These are phyloP conservation scores for Venturia carpophila DNA, from an alignment of 2,329 filamentous ascomycete genomes.

Conservation along the genomic window DNA sequence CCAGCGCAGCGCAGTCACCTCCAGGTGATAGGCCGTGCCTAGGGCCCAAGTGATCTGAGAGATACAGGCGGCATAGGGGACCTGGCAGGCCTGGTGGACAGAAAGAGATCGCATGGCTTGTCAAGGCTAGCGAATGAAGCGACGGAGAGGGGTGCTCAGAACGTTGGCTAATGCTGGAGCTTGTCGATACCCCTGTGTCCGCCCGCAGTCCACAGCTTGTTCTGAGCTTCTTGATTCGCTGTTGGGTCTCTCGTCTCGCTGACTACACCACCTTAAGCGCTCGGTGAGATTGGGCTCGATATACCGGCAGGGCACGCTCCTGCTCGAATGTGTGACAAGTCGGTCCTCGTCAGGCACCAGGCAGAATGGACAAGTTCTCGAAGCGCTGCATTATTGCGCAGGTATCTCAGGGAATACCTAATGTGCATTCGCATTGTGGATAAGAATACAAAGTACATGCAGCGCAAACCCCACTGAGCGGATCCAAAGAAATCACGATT, in stretches of 20 bases:
- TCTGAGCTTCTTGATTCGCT: background rate
- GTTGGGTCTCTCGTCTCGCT: background rate
- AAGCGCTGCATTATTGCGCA: background rate
- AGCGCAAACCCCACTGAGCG: no score
- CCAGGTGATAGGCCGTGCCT: constrained; percentile 3
- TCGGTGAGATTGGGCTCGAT: background rate
- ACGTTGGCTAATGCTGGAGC: constrained; percentile 3
- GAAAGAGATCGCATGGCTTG: constrained; percentile 7
- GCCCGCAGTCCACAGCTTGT: background rate
- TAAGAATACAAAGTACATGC: no score
- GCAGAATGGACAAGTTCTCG: background rate
- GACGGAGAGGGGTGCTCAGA: background rate
- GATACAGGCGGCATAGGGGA: background rate
- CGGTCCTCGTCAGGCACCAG: background rate
- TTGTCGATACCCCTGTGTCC: background rate
- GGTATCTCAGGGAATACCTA: background rate
- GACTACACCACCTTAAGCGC: constrained; percentile 2
- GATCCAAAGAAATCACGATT: no score
- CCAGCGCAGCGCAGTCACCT: constrained; percentile 3
- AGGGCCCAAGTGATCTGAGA: constrained; percentile 2
- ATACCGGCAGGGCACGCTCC: background rate
- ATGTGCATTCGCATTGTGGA: no score
- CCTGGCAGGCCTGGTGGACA: constrained; percentile 6
- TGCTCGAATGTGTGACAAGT: background rate
- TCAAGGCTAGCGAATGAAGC: background rate